A percentile compares a stretch with the other conserved stretches of the same genome.
These are phyloP conservation scores for Cryptococcus jaspeensis DNA, from an alignment of 1,284 basidiomycete genomes.

Conservation along the genomic window DNA sequence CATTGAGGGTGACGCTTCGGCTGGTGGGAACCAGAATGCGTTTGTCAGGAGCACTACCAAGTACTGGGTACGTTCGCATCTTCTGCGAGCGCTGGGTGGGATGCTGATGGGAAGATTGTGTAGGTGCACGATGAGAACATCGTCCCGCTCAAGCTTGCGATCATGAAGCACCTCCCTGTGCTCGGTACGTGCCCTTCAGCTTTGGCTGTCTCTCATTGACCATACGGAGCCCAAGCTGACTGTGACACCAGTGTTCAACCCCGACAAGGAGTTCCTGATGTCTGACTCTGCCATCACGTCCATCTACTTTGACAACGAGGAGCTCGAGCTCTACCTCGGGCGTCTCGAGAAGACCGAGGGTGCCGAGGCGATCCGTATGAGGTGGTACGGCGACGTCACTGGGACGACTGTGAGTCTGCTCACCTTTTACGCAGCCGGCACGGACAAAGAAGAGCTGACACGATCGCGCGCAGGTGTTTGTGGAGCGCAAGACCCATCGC, in stretches of 20 bases:
- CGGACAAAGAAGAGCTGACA: neutral
- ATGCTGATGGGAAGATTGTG: neutral
- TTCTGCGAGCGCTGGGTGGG: neutral
- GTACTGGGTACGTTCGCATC: constrained; percentile 74
- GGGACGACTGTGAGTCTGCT: constrained; percentile 62
- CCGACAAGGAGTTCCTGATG: constrained; percentile 87
- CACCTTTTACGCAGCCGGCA: neutral
- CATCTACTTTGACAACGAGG: constrained; percentile 76
- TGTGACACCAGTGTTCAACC: constrained; percentile 74
- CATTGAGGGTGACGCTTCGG: constrained; percentile 86
- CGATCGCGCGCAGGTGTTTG: constrained; percentile 69
- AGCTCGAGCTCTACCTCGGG: constrained; percentile 95
- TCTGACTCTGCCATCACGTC: constrained; percentile 74
- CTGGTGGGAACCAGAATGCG: constrained; percentile 92
- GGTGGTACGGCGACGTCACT: constrained; percentile 96
- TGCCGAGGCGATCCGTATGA: constrained; percentile 90
- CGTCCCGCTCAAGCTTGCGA: constrained; percentile 92
- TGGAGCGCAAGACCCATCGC: constrained; percentile 97
- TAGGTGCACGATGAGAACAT: constrained; percentile 91
- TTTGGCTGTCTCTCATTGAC: neutral
- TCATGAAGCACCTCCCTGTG: constrained; percentile 88
- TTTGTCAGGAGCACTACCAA: constrained; percentile 98
- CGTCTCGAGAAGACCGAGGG: constrained; percentile 98
- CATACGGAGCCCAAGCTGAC: neutral
- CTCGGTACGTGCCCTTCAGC: constrained; percentile 59